These are phyloP conservation scores for Babesia sp. DNA, from an alignment of 169 alveolate genomes.

Conservation along the genomic window DNA sequence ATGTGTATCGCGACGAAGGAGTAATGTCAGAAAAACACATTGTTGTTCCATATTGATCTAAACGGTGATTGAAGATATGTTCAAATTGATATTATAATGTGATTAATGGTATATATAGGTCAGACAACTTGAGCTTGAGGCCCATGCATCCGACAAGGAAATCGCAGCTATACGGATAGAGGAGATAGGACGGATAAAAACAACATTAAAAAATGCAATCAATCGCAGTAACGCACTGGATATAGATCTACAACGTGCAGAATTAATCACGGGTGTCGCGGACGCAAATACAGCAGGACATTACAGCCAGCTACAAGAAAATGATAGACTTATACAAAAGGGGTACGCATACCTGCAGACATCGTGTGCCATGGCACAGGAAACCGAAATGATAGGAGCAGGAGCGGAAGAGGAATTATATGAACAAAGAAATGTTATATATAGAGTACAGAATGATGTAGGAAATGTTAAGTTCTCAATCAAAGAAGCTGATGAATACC, in stretches of 20 bases:
- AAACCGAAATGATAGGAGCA: slow-evolving; percentile 59
- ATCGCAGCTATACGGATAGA: slow-evolving; percentile 29
- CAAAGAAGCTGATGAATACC: slow-evolving; percentile 60
- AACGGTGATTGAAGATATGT: not conserved
- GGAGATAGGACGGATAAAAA: slow-evolving; percentile 32
- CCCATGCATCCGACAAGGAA: slow-evolving; percentile 33
- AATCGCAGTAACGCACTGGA: slow-evolving; percentile 48
- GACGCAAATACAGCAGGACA: slow-evolving; percentile 7
- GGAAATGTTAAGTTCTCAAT: slow-evolving; percentile 17
- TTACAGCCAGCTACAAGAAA: slow-evolving; percentile 34
- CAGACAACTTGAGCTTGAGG: slow-evolving; percentile 64
- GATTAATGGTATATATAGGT: too few relatives aligned
- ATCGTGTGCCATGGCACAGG: slow-evolving; percentile 61
- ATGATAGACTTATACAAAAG: slow-evolving; percentile 47
- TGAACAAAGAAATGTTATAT: slow-evolving; percentile 46
- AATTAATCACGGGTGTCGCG: slow-evolving; percentile 48
- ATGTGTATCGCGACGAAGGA: too few relatives aligned
- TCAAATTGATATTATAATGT: too few relatives aligned
- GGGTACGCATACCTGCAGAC: slow-evolving; percentile 57
- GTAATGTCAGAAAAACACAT: too few relatives aligned
- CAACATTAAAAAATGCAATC: slow-evolving; percentile 51
- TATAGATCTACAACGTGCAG: slow-evolving; percentile 52
- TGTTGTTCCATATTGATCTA: not conserved
- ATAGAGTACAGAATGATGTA: slow-evolving; percentile 32
- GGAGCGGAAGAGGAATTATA: slow-evolving; percentile 48